Conservation (phyloP, 345 rosid species). For the Orychophragmus violaceus region DNA sequence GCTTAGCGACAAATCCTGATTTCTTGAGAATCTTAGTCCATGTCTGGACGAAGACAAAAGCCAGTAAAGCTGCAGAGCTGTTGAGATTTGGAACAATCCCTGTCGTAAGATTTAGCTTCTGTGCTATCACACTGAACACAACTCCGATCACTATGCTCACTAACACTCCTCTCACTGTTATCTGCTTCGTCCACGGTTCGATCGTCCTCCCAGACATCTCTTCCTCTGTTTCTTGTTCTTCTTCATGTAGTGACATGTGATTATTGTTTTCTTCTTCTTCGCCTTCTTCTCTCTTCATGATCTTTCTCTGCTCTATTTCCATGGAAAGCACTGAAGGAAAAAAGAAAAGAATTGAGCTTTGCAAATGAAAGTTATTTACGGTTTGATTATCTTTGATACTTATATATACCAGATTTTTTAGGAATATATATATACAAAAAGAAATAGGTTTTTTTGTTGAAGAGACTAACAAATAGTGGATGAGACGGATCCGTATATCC, state of each 20-base stretch:
- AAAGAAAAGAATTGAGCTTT: neutral
- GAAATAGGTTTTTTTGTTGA: no score
- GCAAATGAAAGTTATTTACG: neutral
- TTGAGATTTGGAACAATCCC: slow-evolving; percentile 74
- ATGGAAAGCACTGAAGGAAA: neutral
- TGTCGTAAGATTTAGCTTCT: slow-evolving; percentile 81
- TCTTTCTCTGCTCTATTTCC: slow-evolving; percentile 28
- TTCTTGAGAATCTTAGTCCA: slow-evolving; percentile 75
- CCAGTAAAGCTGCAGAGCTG: slow-evolving; percentile 85
- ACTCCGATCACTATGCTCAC: slow-evolving; percentile 71
- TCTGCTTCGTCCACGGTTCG: slow-evolving; percentile 72
- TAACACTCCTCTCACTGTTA: slow-evolving; percentile 62
- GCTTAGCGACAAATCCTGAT: slow-evolving; percentile 56
- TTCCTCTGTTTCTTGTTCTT: slow-evolving; percentile 25
- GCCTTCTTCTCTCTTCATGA: slow-evolving; percentile 9
- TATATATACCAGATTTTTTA: neutral
- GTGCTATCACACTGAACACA: slow-evolving; percentile 75
- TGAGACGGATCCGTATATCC: no score
- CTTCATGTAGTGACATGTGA: slow-evolving; percentile 19
- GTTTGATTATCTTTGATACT: neutral
- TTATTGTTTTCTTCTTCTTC: neutral
- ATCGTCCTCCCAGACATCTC: slow-evolving; percentile 22
- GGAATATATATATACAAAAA: no score
- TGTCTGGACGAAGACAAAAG: slow-evolving; percentile 63
- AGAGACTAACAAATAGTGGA: no score